Percentiles rank a stretch among this genome's conserved stretches.
These are phyloP conservation scores for Phoma herbarum DNA, from an alignment of 2,329 filamentous ascomycete genomes.

Conservation along the genomic window DNA sequence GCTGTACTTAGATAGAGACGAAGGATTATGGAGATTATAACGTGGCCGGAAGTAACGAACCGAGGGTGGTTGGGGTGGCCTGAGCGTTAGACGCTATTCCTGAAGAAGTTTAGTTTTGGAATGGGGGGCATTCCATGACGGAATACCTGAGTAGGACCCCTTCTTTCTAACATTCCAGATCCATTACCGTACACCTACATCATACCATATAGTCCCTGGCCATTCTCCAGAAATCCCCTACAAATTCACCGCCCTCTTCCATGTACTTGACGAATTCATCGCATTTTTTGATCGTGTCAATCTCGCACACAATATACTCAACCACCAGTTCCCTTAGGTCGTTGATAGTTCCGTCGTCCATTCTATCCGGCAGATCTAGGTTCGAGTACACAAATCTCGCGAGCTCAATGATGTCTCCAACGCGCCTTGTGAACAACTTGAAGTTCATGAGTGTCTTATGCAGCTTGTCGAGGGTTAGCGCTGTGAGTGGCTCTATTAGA, in stretches of 20 bases:
- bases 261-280: slow-evolving; percentile 27
- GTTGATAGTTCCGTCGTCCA: slow-evolving; percentile 19
- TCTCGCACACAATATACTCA: slow-evolving; percentile 31
- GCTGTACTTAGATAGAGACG: neutral
- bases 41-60: too few species aligned
- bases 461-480: slow-evolving; percentile 26
- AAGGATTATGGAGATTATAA: slow-evolving; percentile 10
- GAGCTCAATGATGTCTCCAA: slow-evolving; percentile 27
- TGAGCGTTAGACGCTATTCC: too few species aligned
- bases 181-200: neutral
- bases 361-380: slow-evolving; percentile 22
- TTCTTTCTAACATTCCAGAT: neutral
- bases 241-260: slow-evolving; percentile 36
- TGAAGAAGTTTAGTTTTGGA: too few species aligned
- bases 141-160: too few species aligned
- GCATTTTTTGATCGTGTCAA: slow-evolving; percentile 26
- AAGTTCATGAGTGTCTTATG: slow-evolving; percentile 28
- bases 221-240: slow-evolving; percentile 34
- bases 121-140: too few species aligned
- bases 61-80: too few species aligned
- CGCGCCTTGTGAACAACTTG: slow-evolving; percentile 18
- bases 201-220: slow-evolving; percentile 17
- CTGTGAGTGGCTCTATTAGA: slow-evolving; percentile 24
- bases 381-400: slow-evolving; percentile 23
- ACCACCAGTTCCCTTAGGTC: slow-evolving; percentile 27